A percentile compares a stretch with the other conserved stretches of the same genome.
Evolutionary conservation across 2,329 filamentous ascomycete species (phyloP).

Genomic region (Mycosphaerelloides madeirae): DNA sequence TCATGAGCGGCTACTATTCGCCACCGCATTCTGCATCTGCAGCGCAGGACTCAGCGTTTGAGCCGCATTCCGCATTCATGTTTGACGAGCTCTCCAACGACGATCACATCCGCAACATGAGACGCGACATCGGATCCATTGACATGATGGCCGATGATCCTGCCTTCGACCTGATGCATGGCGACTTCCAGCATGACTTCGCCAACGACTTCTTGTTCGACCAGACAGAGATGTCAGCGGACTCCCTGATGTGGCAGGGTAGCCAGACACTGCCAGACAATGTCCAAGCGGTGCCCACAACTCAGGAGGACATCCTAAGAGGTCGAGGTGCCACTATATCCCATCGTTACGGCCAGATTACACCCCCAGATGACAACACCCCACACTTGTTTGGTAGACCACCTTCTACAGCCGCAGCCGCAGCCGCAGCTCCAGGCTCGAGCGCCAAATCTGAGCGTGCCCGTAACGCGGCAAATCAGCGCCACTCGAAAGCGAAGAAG

Average conservation of each 20-base stretch:
- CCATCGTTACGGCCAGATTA: constrained; percentile 35
- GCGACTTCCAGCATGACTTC: constrained; percentile 2
- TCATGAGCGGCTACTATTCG: background rate
- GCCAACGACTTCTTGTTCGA: constrained; percentile 8
- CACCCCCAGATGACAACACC: constrained; percentile 32
- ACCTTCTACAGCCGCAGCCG: background rate
- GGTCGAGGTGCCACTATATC: constrained; percentile 16
- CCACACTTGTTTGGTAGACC: constrained; percentile 10
- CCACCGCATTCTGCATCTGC: background rate
- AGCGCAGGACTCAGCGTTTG: constrained; percentile 22
- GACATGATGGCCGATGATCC: constrained; percentile 7
- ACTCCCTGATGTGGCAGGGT: constrained; percentile 6
- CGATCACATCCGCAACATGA: constrained; percentile 21
- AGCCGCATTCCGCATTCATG: constrained; percentile 22
- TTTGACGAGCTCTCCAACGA: constrained; percentile 19
- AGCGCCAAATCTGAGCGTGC: constrained; percentile 28
- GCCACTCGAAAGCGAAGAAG: constrained; percentile 28
- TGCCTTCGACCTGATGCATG: constrained; percentile 1
- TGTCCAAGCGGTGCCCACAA: constrained; percentile 5
- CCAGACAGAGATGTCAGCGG: constrained; percentile 4
- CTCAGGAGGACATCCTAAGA: constrained; percentile 16
- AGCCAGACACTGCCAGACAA: background rate
- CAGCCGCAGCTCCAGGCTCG: constrained; percentile 6
- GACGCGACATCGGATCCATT: constrained; percentile 16
- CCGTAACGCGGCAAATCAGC: constrained; percentile 29